Percentiles rank a stretch among this genome's conserved stretches.
Conservation (phyloP, 1,284 basidiomycete genomes). For the Wallemia mellicola region DNA sequence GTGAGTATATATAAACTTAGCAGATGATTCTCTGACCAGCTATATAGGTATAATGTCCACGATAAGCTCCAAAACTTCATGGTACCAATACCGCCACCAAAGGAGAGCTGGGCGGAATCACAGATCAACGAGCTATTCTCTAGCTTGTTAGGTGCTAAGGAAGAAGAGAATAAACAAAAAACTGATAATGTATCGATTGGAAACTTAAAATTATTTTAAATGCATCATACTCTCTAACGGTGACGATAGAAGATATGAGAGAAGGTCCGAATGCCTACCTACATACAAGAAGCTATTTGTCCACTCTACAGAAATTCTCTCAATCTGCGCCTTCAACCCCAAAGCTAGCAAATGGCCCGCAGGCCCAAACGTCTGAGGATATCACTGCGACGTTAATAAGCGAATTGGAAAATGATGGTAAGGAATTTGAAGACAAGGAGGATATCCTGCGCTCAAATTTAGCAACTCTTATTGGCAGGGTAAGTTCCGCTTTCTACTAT, state of each 20-base stretch:
- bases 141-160: conserved; percentile 33
- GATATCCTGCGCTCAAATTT: neutral
- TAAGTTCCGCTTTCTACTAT: too few relatives aligned
- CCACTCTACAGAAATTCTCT: neutral
- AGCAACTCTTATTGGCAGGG: neutral
- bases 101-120: conserved; percentile 53
- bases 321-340: neutral
- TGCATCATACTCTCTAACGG: too few relatives aligned
- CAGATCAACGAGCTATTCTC: conserved; percentile 75
- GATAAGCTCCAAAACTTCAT: conserved; percentile 83
- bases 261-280: neutral
- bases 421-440: neutral
- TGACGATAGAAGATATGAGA: too few relatives aligned
- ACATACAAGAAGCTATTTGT: neutral
- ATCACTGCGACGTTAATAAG: neutral
- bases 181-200: neutral
- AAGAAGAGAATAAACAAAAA: neutral
- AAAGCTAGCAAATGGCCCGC: neutral
- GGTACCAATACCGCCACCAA: conserved; percentile 38
- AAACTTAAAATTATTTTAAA: neutral
- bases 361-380: neutral
- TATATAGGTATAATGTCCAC: conserved; percentile 50
- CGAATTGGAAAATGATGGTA: neutral
- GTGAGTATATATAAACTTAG: conserved; percentile 17
- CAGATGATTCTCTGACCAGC: conserved; percentile 1